Conservation (phyloP, 352 stramenopile genomes). For the Phytophthora tentaculata region DNA sequence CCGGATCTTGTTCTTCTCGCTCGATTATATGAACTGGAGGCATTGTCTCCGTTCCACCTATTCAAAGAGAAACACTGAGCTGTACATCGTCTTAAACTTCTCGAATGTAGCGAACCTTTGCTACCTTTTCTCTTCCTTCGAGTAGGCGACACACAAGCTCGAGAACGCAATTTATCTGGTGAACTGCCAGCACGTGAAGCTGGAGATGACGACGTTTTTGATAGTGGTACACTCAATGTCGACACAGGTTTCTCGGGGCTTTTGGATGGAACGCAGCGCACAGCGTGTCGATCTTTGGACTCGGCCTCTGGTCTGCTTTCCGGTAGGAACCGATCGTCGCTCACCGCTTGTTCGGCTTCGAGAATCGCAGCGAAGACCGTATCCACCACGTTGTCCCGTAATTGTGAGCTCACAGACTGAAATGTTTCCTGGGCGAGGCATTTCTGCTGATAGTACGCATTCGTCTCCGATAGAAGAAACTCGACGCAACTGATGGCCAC, state of each 20-base stretch:
- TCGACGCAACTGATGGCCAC: slow-evolving; percentile 59
- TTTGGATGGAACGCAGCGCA: slow-evolving; percentile 45
- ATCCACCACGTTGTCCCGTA: slow-evolving; percentile 51
- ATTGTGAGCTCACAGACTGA: slow-evolving; percentile 24
- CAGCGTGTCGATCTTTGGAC: slow-evolving; percentile 54
- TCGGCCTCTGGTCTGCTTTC: slow-evolving; percentile 38
- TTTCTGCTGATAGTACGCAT: slow-evolving; percentile 55
- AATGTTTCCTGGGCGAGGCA: slow-evolving; percentile 33
- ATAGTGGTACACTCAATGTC: background rate
- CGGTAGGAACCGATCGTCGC: slow-evolving; percentile 20
- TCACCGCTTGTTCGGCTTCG: slow-evolving; percentile 27
- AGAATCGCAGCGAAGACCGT: slow-evolving; percentile 42
- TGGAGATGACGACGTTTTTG: slow-evolving; percentile 15
- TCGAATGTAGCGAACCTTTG: slow-evolving; percentile 8
- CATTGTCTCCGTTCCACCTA: slow-evolving; percentile 11
- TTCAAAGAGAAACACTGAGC: background rate
- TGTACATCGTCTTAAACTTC: background rate
- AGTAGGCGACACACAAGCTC: background rate
- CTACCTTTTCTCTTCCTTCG: slow-evolving; percentile 14
- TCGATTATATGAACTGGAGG: slow-evolving; percentile 25
- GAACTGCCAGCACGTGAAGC: slow-evolving; percentile 18
- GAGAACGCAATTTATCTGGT: slow-evolving; percentile 17
- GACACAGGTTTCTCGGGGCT: slow-evolving; percentile 33
- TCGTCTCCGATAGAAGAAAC: slow-evolving; percentile 63
- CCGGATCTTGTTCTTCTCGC: slow-evolving; percentile 1